These are phyloP conservation scores for Solanum piurae DNA, from an alignment of 257 asterid genomes.

Conservation along the genomic window DNA sequence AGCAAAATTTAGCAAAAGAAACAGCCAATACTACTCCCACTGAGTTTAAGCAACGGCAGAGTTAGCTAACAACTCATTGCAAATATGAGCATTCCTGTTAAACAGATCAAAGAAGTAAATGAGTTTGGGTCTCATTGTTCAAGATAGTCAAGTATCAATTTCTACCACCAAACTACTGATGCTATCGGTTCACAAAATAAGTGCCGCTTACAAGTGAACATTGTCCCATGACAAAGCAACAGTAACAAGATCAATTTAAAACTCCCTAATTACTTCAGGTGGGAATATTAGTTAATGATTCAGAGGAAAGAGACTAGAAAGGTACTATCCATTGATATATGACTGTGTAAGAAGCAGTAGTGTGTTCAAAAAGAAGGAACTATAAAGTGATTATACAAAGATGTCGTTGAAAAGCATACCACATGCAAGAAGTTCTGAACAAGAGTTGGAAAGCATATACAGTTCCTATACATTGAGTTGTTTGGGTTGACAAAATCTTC, in stretches of 20 bases:
- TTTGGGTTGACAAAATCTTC: constrained; percentile 61
- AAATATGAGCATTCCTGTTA: background rate
- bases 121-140: background rate
- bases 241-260: background rate
- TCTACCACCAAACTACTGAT: background rate
- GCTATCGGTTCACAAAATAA: background rate
- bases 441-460: constrained; percentile 56
- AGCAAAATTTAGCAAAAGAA: background rate
- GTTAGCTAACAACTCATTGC: background rate
- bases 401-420: constrained; percentile 33
- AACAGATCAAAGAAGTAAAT: background rate
- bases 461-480: constrained; percentile 49
- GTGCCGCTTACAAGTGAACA: background rate
- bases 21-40: background rate
- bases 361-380: background rate
- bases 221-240: background rate
- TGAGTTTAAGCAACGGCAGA: background rate
- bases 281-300: background rate
- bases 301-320: background rate
- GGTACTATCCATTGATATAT: background rate
- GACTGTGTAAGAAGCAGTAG: background rate
- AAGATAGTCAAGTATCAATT: background rate
- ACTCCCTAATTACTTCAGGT: background rate
- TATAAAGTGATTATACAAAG: background rate
- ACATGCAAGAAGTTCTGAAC: constrained; percentile 45